phyloP scores from a whole-genome alignment of 106 monocot species.

The Hemerocallis citrina region DNA sequence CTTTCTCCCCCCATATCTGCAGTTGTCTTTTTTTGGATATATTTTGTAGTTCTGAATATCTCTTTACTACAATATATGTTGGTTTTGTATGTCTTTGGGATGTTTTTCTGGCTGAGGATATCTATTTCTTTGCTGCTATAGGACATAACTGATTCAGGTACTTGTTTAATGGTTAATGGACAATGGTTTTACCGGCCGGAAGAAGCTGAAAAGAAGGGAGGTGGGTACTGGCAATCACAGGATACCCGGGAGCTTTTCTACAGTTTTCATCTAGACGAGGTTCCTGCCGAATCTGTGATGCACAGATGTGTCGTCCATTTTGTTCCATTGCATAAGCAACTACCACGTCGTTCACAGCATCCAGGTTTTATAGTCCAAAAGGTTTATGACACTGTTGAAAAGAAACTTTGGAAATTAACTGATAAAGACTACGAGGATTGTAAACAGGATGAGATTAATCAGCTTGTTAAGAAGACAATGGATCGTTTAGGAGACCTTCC shows the following conservation, averaged over 20 bases:
- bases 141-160: conserved; percentile 39
- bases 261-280: conserved; percentile 91
- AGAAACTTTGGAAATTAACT: conserved; percentile 79
- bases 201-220: conserved; percentile 84
- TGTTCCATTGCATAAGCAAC: conserved; percentile 73
- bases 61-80: too few relatives aligned
- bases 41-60: too few relatives aligned
- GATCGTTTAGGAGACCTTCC: conserved; percentile 71
- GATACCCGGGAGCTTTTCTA: conserved; percentile 90
- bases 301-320: conserved; percentile 97
- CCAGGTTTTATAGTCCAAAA: conserved; percentile 93
- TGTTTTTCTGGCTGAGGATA: background rate
- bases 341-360: conserved; percentile 58
- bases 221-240: conserved; percentile 65
- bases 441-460: conserved; percentile 80
- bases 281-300: conserved; percentile 97
- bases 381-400: conserved; percentile 83
- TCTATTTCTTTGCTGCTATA: conserved; percentile 20
- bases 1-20: too few relatives aligned
- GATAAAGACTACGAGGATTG: conserved; percentile 93
- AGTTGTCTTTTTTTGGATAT: too few relatives aligned
- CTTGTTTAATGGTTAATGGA: conserved; percentile 58
- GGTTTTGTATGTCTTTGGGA: background rate
- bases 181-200: conserved; percentile 99
- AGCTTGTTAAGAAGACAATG: conserved; percentile 67